Evolutionary conservation across 352 stramenopile genomes (phyloP).

Genomic region (Pythium diclinum): DNA sequence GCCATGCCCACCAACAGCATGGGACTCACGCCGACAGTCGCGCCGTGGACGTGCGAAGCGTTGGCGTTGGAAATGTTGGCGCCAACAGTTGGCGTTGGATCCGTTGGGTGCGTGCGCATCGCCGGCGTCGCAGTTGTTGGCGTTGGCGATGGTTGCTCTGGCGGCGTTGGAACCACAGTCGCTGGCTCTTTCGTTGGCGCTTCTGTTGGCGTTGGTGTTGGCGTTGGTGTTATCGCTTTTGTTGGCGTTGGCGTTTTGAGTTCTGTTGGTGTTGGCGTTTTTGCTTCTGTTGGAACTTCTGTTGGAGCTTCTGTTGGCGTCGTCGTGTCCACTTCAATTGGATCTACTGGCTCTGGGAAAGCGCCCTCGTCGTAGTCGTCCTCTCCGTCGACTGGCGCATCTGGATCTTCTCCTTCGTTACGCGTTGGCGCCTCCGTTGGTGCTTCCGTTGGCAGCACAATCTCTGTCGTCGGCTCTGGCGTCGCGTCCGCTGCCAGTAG

Average conservation of each 20-base stretch:
- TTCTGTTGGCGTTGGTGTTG: not conserved
- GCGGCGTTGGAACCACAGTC: constrained; percentile 2
- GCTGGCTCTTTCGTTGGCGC: constrained; percentile 4
- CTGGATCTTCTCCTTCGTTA: not conserved
- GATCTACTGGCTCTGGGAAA: constrained; percentile 13
- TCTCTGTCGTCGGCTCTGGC: not conserved
- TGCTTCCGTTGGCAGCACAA: not conserved
- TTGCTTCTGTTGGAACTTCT: not conserved
- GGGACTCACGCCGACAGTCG: constrained; percentile 12
- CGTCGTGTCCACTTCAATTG: not conserved
- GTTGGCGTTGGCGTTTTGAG: not conserved
- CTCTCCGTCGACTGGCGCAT: not conserved
- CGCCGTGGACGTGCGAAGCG: constrained; percentile 2
- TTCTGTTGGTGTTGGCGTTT: not conserved
- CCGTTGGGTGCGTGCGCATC: not conserved
- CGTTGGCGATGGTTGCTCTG: constrained; percentile 3
- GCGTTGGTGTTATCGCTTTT: not conserved
- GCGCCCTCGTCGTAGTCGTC: not conserved
- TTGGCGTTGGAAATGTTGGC: constrained; percentile 14
- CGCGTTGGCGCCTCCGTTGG: not conserved
- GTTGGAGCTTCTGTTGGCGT: not conserved
- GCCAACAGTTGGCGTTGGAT: constrained; percentile 10
- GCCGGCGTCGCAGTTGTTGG: not conserved
- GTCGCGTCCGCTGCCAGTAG: not conserved
- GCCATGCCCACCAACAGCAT: constrained; percentile 14